Evolutionary conservation across 148 eudicot species (phyloP).

Genomic region (Beta vulgaris): DNA sequence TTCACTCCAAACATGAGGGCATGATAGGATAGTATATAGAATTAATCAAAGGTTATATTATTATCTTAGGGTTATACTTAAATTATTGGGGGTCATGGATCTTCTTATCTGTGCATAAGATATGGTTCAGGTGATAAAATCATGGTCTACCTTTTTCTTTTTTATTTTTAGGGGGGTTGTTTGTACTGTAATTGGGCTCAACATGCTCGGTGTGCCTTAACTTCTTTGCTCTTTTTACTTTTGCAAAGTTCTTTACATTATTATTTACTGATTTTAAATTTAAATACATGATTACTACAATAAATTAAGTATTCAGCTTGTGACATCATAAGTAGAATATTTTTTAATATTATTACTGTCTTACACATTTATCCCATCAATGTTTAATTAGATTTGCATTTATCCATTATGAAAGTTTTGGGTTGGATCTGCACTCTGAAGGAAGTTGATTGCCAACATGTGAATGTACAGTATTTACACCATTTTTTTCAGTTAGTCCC

Average conservation of each 20-base stretch:
- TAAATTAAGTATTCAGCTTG: background rate
- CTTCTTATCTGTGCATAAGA: constrained; percentile 54
- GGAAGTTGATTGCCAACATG: constrained; percentile 6
- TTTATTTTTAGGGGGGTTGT: constrained; percentile 5
- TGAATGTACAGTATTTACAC: background rate
- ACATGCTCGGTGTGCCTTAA: constrained; percentile 24
- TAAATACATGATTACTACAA: background rate
- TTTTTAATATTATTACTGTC: background rate
- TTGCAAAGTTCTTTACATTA: background rate
- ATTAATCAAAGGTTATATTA: constrained; percentile 12
- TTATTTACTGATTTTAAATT: background rate
- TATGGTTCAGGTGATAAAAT: constrained; percentile 61
- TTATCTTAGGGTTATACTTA: constrained; percentile 17
- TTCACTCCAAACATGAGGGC: constrained; percentile 55
- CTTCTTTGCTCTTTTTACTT: constrained; percentile 12
- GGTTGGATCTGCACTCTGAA: background rate
- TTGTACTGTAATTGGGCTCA: constrained; percentile 27
- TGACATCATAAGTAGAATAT: constrained; percentile 13
- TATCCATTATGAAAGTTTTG: constrained; percentile 8
- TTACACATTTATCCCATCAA: background rate
- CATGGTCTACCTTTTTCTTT: constrained; percentile 30
- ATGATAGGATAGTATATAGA: constrained; percentile 28
- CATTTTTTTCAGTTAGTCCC: background rate
- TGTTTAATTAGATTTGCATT: background rate
- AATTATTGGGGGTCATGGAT: constrained; percentile 43